These are phyloP conservation scores for Byssothecium circinans DNA, from an alignment of 2,329 filamentous ascomycete species.

Conservation along the genomic window DNA sequence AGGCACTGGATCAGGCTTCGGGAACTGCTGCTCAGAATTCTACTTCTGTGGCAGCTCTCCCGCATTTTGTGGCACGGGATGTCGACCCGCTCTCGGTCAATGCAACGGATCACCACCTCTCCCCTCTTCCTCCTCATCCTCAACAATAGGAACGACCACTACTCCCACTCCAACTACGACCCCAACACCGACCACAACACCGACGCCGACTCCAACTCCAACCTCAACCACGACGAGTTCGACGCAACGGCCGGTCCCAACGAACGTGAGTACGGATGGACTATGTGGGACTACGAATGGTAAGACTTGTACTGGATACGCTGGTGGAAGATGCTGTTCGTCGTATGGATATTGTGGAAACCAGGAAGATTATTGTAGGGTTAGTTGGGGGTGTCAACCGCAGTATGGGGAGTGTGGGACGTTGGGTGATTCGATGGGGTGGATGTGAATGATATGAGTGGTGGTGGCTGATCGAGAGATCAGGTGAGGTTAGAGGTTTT, in stretches of 20 bases:
- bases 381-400: slow-evolving; percentile 23
- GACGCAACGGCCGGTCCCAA: slow-evolving; percentile 17
- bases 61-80: slow-evolving; percentile 30
- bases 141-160: slow-evolving; percentile 6
- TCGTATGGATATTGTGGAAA: slow-evolving; percentile 31
- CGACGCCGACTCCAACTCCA: slow-evolving; percentile 16
- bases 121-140: slow-evolving; percentile 15
- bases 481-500: no score
- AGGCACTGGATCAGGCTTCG: slow-evolving; percentile 21
- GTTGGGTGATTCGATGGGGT: neutral
- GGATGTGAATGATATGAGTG: neutral
- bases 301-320: slow-evolving; percentile 23
- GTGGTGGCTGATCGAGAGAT: no score
- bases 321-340: slow-evolving; percentile 30
- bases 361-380: slow-evolving; percentile 23
- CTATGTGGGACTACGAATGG: slow-evolving; percentile 27
- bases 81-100: slow-evolving; percentile 23
- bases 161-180: neutral
- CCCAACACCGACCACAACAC: slow-evolving; percentile 11
- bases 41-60: slow-evolving; percentile 24
- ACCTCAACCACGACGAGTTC: slow-evolving; percentile 15
- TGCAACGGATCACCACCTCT: slow-evolving; percentile 19
- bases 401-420: slow-evolving; percentile 23
- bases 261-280: slow-evolving; percentile 26
- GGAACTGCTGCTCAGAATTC: slow-evolving; percentile 27